Evolutionary conservation across 2,329 filamentous ascomycete genomes (phyloP).

Genomic region (Didymella sp.): DNA sequence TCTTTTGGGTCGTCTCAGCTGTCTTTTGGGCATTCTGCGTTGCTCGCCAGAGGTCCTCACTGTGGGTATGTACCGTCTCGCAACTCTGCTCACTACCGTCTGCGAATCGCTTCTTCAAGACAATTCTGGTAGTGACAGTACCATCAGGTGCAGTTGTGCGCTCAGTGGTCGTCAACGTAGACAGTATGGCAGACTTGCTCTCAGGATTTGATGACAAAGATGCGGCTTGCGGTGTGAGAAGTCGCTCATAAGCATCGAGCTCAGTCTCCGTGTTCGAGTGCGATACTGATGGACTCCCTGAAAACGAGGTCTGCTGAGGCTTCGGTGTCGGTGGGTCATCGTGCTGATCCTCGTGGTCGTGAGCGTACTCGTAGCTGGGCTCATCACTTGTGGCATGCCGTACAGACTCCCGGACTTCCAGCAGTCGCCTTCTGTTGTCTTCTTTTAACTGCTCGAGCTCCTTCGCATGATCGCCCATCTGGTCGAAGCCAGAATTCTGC

Average conservation of each 20-base stretch:
- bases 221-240: conserved; percentile 47
- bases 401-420: not conserved
- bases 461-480: conserved; percentile 14
- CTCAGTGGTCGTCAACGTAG: conserved; percentile 65
- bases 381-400: conserved; percentile 30
- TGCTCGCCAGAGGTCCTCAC: conserved; percentile 20
- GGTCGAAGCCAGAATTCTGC: conserved; percentile 24
- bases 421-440: not conserved
- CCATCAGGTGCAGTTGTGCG: conserved; percentile 63
- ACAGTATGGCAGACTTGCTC: conserved; percentile 53
- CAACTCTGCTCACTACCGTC: conserved; percentile 67
- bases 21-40: conserved; percentile 16
- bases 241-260: conserved; percentile 61
- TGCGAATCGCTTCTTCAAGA: conserved; percentile 65
- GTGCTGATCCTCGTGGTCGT: conserved; percentile 44
- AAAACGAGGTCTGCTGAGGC: conserved; percentile 20
- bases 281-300: not conserved
- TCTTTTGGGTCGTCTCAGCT: not conserved
- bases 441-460: conserved; percentile 12
- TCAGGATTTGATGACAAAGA: not conserved
- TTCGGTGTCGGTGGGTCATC: conserved; percentile 45
- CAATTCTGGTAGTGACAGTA: conserved; percentile 62
- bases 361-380: conserved; percentile 43
- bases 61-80: conserved; percentile 59
- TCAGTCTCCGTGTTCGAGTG: conserved; percentile 50